A percentile compares a stretch with the other conserved stretches of the same genome.
phyloP scores from a whole-genome alignment of 73 alveolate genomes.

The Loxodes magnus region DNA sequence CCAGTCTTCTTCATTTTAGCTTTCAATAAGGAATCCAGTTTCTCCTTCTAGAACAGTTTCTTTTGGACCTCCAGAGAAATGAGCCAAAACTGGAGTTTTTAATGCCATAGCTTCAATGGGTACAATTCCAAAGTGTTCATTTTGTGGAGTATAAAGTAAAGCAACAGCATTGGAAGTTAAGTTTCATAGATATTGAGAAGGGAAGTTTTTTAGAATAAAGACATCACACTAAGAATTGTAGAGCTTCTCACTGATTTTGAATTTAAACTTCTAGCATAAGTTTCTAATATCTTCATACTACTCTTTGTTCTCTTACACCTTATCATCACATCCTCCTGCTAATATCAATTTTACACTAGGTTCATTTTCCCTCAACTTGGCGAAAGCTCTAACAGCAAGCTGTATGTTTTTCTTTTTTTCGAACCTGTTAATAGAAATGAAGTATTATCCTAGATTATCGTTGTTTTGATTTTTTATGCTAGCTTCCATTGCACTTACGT shows the following conservation, averaged over 20 bases:
- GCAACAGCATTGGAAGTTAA: constrained; percentile 69
- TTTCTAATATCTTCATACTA: constrained; percentile 58
- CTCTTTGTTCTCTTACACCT: constrained; percentile 82
- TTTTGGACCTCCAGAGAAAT: constrained; percentile 96
- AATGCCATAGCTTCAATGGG: constrained; percentile 97
- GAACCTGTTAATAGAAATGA: constrained; percentile 82
- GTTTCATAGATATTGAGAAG: constrained; percentile 60
- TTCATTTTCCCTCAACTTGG: constrained; percentile 48
- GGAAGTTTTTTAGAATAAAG: constrained; percentile 65
- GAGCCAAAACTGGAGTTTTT: constrained; percentile 88
- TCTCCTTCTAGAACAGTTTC: constrained; percentile 84
- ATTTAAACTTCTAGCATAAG: constrained; percentile 37
- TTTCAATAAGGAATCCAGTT: constrained; percentile 75
- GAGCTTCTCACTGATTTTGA: not conserved
- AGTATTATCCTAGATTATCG: constrained; percentile 33
- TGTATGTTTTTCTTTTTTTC: constrained; percentile 94
- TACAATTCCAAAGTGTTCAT: constrained; percentile 98
- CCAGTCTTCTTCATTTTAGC: constrained; percentile 27
- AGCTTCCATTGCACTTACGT: constrained; percentile 38
- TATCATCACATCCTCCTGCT: constrained; percentile 98
- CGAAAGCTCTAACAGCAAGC: constrained; percentile 81
- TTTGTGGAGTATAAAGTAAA: constrained; percentile 94
- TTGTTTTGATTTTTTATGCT: constrained; percentile 27
- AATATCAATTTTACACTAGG: constrained; percentile 58
- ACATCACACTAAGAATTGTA: constrained; percentile 21